Evolutionary conservation across 2,329 filamentous ascomycete species (phyloP).

Genomic region (Chaetomiaceae sp.): DNA sequence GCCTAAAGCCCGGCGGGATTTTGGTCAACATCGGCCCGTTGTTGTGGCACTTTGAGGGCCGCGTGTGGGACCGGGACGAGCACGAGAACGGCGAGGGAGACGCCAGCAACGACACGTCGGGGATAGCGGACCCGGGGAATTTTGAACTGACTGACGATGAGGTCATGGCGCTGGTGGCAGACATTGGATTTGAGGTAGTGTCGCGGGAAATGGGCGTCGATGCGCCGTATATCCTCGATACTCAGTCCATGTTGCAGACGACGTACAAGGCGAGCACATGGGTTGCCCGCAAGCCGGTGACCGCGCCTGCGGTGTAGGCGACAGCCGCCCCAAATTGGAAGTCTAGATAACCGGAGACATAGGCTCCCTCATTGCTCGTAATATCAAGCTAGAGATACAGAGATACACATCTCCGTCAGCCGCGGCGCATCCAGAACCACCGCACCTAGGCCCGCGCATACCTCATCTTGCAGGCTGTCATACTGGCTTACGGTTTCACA

Average conservation of each 20-base stretch:
- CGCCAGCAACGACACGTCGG: conserved; percentile 47
- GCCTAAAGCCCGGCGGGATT: conserved; percentile 69
- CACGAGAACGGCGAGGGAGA: conserved; percentile 46
- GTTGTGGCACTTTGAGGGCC: conserved; percentile 91
- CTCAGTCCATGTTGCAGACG: conserved; percentile 77
- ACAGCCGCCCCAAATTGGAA: too few relatives aligned
- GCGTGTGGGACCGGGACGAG: conserved; percentile 53
- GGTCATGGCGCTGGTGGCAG: conserved; percentile 67
- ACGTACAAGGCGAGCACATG: conserved; percentile 76
- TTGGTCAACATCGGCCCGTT: conserved; percentile 89
- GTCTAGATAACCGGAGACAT: too few relatives aligned
- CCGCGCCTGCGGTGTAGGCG: neutral
- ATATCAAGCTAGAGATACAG: neutral
- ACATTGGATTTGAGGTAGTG: conserved; percentile 71
- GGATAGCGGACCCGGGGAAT: conserved; percentile 82
- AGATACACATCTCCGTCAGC: neutral
- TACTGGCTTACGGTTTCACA: too few relatives aligned
- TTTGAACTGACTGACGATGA: conserved; percentile 90
- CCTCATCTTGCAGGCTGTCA: too few relatives aligned
- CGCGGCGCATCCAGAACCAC: too few relatives aligned
- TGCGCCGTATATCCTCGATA: conserved; percentile 83
- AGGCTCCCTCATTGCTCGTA: too few relatives aligned
- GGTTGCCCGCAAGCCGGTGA: conserved; percentile 66
- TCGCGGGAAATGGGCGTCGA: conserved; percentile 52
- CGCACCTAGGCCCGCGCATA: neutral